Percentiles rank a stretch among this genome's conserved stretches.
Evolutionary conservation across 2,329 filamentous ascomycete genomes (phyloP).

Genomic region (Monilinia laxa): DNA sequence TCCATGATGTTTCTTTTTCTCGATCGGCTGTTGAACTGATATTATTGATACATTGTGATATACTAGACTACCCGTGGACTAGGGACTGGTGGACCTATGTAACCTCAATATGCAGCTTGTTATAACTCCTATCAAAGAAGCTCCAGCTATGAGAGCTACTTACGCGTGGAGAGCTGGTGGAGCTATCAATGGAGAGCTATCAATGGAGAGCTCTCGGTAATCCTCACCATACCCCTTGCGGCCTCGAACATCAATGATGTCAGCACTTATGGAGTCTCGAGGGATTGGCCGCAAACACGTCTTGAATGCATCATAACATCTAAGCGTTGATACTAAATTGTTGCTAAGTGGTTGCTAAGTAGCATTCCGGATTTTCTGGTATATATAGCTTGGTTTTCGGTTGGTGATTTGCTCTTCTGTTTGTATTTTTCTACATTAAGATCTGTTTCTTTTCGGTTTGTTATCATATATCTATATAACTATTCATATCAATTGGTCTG

Average conservation of each 20-base stretch:
- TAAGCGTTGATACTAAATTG: neutral
- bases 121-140: too few species aligned
- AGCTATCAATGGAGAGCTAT: neutral
- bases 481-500: too few species aligned
- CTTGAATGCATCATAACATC: neutral
- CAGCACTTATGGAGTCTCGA: neutral
- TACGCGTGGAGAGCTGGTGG: neutral
- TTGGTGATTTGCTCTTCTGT: too few species aligned
- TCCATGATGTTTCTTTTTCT: neutral
- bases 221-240: neutral
- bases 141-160: too few species aligned
- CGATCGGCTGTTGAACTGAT: neutral
- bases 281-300: neutral
- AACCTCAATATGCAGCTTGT: too few species aligned
- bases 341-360: neutral
- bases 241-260: constrained; percentile 14
- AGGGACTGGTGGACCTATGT: too few species aligned
- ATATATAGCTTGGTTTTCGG: neutral
- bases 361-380: neutral
- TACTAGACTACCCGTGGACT: too few species aligned
- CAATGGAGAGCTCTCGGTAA: neutral
- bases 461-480: too few species aligned
- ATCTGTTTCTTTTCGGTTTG: too few species aligned
- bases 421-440: too few species aligned
- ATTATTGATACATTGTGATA: neutral